Percentiles rank a stretch among this genome's conserved stretches.
Conservation (phyloP, 805 yeast species). For the Tanozyma kutaoensis region DNA sequence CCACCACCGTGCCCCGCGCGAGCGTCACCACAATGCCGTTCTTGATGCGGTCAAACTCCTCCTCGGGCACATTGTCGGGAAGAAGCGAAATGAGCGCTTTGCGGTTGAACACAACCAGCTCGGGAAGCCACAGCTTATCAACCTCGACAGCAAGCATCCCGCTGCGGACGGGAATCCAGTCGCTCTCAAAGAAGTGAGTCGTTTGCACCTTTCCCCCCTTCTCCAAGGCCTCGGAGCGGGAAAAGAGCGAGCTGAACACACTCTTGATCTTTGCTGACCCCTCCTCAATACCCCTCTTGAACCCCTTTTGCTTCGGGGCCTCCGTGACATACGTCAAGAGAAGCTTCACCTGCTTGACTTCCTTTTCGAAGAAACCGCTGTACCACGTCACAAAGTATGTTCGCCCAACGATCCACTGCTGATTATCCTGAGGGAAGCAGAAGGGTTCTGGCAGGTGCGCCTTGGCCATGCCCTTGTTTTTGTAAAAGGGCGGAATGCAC, state of each 20-base stretch:
- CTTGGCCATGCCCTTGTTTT: slow-evolving; percentile 49
- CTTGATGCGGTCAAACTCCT: slow-evolving; percentile 43
- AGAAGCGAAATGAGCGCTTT: slow-evolving; percentile 59
- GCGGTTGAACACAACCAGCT: slow-evolving; percentile 30
- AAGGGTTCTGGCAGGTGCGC: slow-evolving; percentile 58
- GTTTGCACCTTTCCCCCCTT: too few species aligned
- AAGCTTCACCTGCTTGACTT: slow-evolving; percentile 46
- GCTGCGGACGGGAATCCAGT: slow-evolving; percentile 49
- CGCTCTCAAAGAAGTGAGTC: slow-evolving; percentile 32
- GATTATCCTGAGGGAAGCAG: slow-evolving; percentile 64
- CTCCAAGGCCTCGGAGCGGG: too few species aligned
- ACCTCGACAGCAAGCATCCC: slow-evolving; percentile 58
- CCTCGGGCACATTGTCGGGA: slow-evolving; percentile 53
- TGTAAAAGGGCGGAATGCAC: slow-evolving; percentile 72
- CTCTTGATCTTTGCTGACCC: too few species aligned
- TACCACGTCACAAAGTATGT: slow-evolving; percentile 78
- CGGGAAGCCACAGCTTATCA: slow-evolving; percentile 46
- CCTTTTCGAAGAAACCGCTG: slow-evolving; percentile 41
- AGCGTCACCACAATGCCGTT: slow-evolving; percentile 31
- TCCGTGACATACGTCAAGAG: slow-evolving; percentile 60
- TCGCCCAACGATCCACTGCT: slow-evolving; percentile 40
- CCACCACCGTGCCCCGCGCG: slow-evolving; percentile 39
- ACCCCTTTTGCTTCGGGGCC: slow-evolving; percentile 39
- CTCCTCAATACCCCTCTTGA: slow-evolving; percentile 24
- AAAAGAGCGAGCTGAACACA: too few species aligned